Evolutionary conservation across 78 protist genomes (phyloP).

Genomic region (Dictyostelium firmibasis): DNA sequence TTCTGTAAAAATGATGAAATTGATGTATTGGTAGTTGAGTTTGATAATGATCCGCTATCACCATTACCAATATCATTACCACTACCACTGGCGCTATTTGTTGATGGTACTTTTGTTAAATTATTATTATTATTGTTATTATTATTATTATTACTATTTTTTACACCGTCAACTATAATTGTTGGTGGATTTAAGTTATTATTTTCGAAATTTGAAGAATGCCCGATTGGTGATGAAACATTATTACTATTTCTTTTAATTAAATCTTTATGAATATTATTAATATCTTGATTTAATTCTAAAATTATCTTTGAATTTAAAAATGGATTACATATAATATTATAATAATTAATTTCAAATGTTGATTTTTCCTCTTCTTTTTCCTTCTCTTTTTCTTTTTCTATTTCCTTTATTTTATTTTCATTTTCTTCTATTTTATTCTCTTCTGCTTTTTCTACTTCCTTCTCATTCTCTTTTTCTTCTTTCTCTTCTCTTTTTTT

Average conservation of each 20-base stretch:
- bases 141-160: not conserved
- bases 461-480: not conserved
- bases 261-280: not conserved
- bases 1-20: not conserved
- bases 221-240: not conserved
- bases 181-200: not conserved
- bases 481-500: not conserved
- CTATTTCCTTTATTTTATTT: not conserved
- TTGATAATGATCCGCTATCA: not conserved
- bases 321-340: constrained; percentile 3
- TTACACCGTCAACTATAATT: not conserved
- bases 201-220: not conserved
- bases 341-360: not conserved
- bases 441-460: not conserved
- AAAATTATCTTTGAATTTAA: constrained; percentile 10
- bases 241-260: not conserved
- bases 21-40: constrained; percentile 10
- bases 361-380: not conserved
- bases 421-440: not conserved
- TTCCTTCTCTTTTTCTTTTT: not conserved
- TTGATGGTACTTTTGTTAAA: not conserved
- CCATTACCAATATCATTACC: not conserved
- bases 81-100: not conserved
- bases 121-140: not conserved
- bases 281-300: constrained; percentile 12